A percentile compares a stretch with the other conserved stretches of the same genome.
These are phyloP conservation scores for Aspergillus flavus DNA, from an alignment of 2,329 filamentous ascomycete genomes.

Conservation along the genomic window DNA sequence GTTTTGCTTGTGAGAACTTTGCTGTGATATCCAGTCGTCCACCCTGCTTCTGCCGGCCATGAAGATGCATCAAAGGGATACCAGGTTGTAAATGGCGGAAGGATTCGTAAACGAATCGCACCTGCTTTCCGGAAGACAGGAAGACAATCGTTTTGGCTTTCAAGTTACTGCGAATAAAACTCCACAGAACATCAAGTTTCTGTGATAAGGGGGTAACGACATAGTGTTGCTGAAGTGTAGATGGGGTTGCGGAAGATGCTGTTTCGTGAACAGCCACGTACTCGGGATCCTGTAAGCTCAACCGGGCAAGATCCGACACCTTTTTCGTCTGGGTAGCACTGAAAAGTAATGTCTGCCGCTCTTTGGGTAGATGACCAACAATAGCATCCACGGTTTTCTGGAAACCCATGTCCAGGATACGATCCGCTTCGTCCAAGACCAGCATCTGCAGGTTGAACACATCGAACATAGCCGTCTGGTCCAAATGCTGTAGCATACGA, in stretches of 20 bases:
- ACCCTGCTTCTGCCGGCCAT: conserved; percentile 90
- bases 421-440: conserved; percentile 92
- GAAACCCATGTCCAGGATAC: conserved; percentile 98
- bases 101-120: conserved; percentile 91
- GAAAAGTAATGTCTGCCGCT: conserved; percentile 90
- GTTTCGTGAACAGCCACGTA: conserved; percentile 93
- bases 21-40: conserved; percentile 85
- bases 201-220: conserved; percentile 80
- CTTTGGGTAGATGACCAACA: conserved; percentile 82
- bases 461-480: conserved; percentile 88
- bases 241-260: conserved; percentile 76
- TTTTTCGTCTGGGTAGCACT: conserved; percentile 95
- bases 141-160: conserved; percentile 97
- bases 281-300: conserved; percentile 87
- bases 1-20: conserved; percentile 77
- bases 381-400: conserved; percentile 88
- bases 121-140: conserved; percentile 91
- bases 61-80: conserved; percentile 87
- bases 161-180: conserved; percentile 86
- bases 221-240: conserved; percentile 86
- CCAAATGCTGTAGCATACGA: conserved; percentile 91
- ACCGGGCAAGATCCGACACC: conserved; percentile 84
- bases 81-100: conserved; percentile 93
- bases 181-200: conserved; percentile 89
- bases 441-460: conserved; percentile 90